Conservation (phyloP, 139 green algal species). For the Chlamydomonas sphaeroides region DNA sequence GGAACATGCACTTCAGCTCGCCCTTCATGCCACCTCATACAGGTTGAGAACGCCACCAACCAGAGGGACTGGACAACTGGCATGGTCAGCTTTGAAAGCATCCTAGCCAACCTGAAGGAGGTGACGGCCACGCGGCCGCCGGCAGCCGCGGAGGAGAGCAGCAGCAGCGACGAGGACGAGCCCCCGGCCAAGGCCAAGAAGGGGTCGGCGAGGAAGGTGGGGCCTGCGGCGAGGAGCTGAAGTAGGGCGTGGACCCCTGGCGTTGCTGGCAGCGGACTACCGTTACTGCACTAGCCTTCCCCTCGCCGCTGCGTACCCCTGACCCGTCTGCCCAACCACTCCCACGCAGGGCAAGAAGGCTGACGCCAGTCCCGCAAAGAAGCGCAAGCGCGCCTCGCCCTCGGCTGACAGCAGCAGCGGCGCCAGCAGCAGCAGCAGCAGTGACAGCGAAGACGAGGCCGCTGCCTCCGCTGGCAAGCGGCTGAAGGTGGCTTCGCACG, state of each 20-base stretch:
- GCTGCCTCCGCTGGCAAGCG: neutral
- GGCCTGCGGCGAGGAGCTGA: no score
- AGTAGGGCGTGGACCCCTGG: no score
- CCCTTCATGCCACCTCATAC: no score
- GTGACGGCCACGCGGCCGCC: constrained; percentile 33
- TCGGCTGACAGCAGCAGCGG: neutral
- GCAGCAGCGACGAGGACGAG: constrained; percentile 44
- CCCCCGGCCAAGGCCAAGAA: neutral
- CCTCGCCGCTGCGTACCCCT: neutral
- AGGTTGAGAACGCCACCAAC: constrained; percentile 65
- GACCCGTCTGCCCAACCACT: neutral
- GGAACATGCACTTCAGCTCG: no score
- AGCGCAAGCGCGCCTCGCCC: constrained; percentile 10
- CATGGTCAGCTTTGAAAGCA: constrained; percentile 78
- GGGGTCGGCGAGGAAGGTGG: constrained; percentile 26
- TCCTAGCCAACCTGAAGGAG: constrained; percentile 78
- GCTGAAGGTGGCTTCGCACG: constrained; percentile 60
- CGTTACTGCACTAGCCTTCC: no score
- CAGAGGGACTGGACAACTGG: constrained; percentile 75
- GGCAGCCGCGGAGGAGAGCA: neutral
- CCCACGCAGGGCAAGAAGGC: constrained; percentile 12
- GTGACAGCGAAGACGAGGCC: constrained; percentile 5
- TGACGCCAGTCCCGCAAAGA: neutral
- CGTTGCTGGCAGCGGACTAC: no score
- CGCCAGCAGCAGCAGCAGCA: neutral